phyloP scores from a whole-genome alignment of 257 asterid species.

The Fraxinus excelsior region DNA sequence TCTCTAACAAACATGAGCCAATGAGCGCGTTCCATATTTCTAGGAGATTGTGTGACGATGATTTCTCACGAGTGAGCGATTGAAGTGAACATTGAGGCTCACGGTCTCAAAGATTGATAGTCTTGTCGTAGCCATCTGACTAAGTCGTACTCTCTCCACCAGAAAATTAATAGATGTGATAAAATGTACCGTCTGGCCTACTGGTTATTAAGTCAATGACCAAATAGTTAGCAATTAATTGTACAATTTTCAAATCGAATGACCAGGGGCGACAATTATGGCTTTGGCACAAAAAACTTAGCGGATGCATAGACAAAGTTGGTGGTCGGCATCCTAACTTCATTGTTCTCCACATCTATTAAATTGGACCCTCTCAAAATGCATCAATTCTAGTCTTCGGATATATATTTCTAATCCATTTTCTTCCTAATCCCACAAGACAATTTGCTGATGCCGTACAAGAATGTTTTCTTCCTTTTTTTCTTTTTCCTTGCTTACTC shows the following conservation, averaged over 20 bases:
- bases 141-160: too few relatives aligned
- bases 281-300: not conserved
- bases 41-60: too few relatives aligned
- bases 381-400: not conserved
- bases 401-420: slow-evolving; percentile 37
- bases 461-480: not conserved
- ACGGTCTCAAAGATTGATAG: too few relatives aligned
- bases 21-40: too few relatives aligned
- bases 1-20: too few relatives aligned
- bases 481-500: not conserved
- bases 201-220: not conserved
- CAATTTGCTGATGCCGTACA: not conserved
- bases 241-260: too few relatives aligned
- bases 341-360: slow-evolving; percentile 22
- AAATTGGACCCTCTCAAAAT: not conserved
- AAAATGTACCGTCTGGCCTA: too few relatives aligned
- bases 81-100: too few relatives aligned
- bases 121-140: too few relatives aligned
- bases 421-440: not conserved
- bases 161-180: too few relatives aligned
- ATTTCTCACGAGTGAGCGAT: too few relatives aligned
- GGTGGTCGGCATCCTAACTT: slow-evolving; percentile 6
- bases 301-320: not conserved
- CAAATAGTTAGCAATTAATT: not conserved
- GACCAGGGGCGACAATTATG: not conserved